Evolutionary conservation across 2,329 filamentous ascomycete genomes (phyloP).

Genomic region (Pezicula rhizophila): DNA sequence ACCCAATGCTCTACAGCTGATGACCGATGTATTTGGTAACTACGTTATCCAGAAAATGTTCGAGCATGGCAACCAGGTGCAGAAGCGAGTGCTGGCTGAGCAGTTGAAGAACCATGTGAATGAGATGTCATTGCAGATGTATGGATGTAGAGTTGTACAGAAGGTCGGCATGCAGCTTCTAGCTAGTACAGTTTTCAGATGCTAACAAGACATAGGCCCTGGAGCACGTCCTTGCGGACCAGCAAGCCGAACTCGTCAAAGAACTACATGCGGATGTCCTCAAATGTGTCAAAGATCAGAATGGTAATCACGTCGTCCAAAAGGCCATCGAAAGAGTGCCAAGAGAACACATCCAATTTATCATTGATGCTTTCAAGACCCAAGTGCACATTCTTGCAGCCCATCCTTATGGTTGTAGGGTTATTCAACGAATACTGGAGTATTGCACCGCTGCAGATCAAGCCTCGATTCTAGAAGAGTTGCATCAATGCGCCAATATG

Average conservation of each 20-base stretch:
- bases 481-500: conserved; percentile 64
- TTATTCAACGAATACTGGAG: conserved; percentile 89
- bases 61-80: conserved; percentile 87
- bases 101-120: conserved; percentile 84
- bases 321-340: conserved; percentile 83
- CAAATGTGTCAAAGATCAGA: conserved; percentile 75
- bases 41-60: conserved; percentile 98
- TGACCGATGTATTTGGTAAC: conserved; percentile 96
- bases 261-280: conserved; percentile 75
- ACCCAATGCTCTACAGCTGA: conserved; percentile 76
- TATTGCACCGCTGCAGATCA: conserved; percentile 68
- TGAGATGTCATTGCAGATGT: conserved; percentile 78
- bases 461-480: conserved; percentile 66
- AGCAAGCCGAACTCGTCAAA: conserved; percentile 76
- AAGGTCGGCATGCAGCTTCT: conserved; percentile 52
- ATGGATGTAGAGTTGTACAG: conserved; percentile 92
- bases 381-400: conserved; percentile 69
- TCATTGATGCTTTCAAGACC: conserved; percentile 73
- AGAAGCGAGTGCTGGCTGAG: conserved; percentile 80
- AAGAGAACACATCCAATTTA: conserved; percentile 72
- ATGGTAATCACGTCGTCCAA: conserved; percentile 95
- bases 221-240: conserved; percentile 84
- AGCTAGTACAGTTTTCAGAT: background rate
- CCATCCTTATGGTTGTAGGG: conserved; percentile 83
- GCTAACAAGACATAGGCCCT: conserved; percentile 55